Evolutionary conservation across 1,284 basidiomycete genomes (phyloP), one percentile per base, ranked within the genome.

Genomic region (Cryptococcus floricola): DNA sequence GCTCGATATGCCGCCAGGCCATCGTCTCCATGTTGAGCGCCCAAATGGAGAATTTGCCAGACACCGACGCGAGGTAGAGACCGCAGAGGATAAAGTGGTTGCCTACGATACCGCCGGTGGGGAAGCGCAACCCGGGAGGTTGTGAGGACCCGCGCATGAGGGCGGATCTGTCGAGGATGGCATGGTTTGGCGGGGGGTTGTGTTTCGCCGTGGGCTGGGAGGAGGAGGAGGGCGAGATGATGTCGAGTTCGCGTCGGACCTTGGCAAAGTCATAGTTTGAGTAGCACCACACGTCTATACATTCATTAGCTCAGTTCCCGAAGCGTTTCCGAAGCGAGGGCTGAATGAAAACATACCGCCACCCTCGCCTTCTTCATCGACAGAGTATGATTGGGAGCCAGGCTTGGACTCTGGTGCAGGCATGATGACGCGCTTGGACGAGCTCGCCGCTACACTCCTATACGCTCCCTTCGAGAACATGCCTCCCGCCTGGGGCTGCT

Each of bases 51-150:
- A 92, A 93, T 12, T 77, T 73, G 3, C 72, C 75, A 0, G 78
- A 91, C 34, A 86, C 88, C 66, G 91, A 89, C 2, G 91, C 89
- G 54, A 94, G 85, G 70, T 93, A 94, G 23, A 89, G 89, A 34
- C 91, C 91, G 13, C 88, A 89, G 50, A 94, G 86, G 69, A 94
- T 87, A 67, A 96, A 84, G 74, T 93, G 86, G 41, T 84, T 85
- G 28, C 92, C 92, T 19, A 95, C 80, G 60, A 95, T 86, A 39
- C 89, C 89, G 19, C 92, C 93, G 0, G 90, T 89, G 8, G 93
- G 93, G 78, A 97, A 97, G 9, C 93, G 87, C 48, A 96, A 83
- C 14, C 93, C 93, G 0, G 91, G 93, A 28, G 93, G 93, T 62
- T 91, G 87, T 49, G 83, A 78, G 6, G 88, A 86, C 7, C 72